Evolutionary conservation across 2,329 filamentous ascomycete genomes (phyloP).

Genomic region (Calonectria ilicicola): DNA sequence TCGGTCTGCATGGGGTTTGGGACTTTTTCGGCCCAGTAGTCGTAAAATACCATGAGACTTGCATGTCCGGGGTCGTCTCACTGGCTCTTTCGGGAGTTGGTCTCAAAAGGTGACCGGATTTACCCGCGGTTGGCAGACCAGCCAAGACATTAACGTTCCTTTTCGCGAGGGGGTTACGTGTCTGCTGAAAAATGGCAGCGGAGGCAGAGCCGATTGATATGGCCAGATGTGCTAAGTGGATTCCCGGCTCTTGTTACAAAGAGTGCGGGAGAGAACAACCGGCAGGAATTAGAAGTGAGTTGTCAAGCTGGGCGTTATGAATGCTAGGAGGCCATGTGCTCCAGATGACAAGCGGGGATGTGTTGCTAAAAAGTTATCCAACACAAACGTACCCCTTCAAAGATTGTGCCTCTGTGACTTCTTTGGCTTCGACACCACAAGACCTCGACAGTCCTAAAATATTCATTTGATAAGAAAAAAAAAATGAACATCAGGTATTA

Average conservation of each 20-base stretch:
- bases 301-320: no score
- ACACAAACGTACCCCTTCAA: no score
- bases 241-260: no score
- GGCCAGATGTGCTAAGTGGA: neutral
- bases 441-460: no score
- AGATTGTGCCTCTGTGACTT: no score
- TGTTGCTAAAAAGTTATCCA: no score
- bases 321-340: no score
- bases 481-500: no score
- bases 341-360: no score
- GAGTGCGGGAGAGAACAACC: neutral
- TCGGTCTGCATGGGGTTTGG: neutral
- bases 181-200: conserved; percentile 8
- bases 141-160: conserved; percentile 17
- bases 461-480: no score
- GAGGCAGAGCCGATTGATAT: neutral
- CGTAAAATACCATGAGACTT: conserved; percentile 14
- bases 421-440: no score
- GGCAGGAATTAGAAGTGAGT: neutral
- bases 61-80: conserved; percentile 15
- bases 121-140: conserved; percentile 10
- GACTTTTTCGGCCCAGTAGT: neutral
- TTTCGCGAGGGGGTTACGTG: conserved; percentile 25
- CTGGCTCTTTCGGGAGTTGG: neutral
- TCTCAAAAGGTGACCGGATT: conserved; percentile 24